Base-by-base conservation (phyloP, 1,284 basidiomycete genomes). In the Apiotrichum porosum region DNA sequence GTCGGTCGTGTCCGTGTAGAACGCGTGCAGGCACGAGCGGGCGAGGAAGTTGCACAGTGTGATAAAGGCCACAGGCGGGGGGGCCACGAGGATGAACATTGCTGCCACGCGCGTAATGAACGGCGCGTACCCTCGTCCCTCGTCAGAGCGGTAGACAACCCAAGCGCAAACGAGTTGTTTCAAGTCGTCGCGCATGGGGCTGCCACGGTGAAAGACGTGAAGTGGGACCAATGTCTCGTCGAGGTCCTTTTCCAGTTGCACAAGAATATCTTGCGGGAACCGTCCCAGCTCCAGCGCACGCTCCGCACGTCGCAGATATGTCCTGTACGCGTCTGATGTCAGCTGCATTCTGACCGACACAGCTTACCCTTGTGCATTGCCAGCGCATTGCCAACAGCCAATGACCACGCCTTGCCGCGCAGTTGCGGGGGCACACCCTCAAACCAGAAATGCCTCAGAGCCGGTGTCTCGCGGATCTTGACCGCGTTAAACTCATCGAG, bases 11-110 rank as follows among this genome's bases (percentile, higher is more conserved):
- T 84, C 84, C 22, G 85, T 85, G 68, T 85, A 94, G 70, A 95
- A 94, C 33, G 86, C 85, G 37, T 85, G 81, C 65, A 94, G 69
- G 65, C 86, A 88, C 66, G 90, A 86, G 47, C 90, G 79, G 66
- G 90, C 85, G 49, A 95, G 74, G 23, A 98, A 74, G 71, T 98
- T 98, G 50, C 89, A 78, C 77, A 97, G 82, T 4, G 86, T 83
- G 44, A 91, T 75, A 65, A 97, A 97, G 0, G 85, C 90, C 31
- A 83, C 80, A 12, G 80, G 73, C 3, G 73, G 66, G 1, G 88
- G 76, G 80, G 95, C 86, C 62, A 87, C 93, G 61, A 97, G 78
- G 30, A 97, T 76, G 51, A 95, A 78, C 85, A 95, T 92, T 1
- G 86, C 91, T 10, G 86, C 87, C 32, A 95, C 79, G 18, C 74